phyloP scores from a whole-genome alignment of 2,329 filamentous ascomycete species.

The Monosporascus sp. region DNA sequence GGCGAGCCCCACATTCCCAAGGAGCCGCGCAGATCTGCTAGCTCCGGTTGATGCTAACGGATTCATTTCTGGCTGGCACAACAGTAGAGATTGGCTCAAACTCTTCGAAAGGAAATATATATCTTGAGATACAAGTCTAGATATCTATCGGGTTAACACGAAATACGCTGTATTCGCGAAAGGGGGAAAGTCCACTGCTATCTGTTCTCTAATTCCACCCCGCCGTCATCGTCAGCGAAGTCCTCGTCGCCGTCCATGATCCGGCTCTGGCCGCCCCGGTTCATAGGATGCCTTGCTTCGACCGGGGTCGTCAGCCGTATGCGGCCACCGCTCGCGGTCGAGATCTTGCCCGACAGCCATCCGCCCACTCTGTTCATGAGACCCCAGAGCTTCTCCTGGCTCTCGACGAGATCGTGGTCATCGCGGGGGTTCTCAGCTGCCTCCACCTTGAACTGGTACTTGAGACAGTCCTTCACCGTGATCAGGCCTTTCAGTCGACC shows the following conservation, averaged over 20 bases:
- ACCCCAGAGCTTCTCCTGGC: conserved; percentile 62
- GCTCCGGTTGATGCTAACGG: too few species aligned
- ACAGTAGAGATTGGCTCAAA: too few species aligned
- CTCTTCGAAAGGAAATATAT: too few species aligned
- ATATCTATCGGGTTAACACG: background rate
- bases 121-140: background rate
- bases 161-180: background rate
- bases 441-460: conserved; percentile 96
- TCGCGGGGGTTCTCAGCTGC: conserved; percentile 69
- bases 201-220: conserved; percentile 26
- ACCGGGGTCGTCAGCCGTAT: conserved; percentile 43
- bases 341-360: conserved; percentile 56
- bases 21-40: too few species aligned
- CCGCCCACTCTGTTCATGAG: conserved; percentile 45
- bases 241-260: conserved; percentile 50
- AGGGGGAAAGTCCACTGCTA: conserved; percentile 2
- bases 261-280: conserved; percentile 20
- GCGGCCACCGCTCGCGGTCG: conserved; percentile 48
- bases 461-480: conserved; percentile 94
- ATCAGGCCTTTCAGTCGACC: conserved; percentile 80
- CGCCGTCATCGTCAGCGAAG: conserved; percentile 35
- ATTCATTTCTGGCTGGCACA: too few species aligned
- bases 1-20: too few species aligned
- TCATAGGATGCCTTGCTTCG: conserved; percentile 25
- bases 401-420: conserved; percentile 48